Percentiles rank a stretch among this genome's conserved stretches.
These are phyloP conservation scores for Phaeodactylum tricornutum DNA, from an alignment of 108 stramenopile genomes.

Conservation along the genomic window DNA sequence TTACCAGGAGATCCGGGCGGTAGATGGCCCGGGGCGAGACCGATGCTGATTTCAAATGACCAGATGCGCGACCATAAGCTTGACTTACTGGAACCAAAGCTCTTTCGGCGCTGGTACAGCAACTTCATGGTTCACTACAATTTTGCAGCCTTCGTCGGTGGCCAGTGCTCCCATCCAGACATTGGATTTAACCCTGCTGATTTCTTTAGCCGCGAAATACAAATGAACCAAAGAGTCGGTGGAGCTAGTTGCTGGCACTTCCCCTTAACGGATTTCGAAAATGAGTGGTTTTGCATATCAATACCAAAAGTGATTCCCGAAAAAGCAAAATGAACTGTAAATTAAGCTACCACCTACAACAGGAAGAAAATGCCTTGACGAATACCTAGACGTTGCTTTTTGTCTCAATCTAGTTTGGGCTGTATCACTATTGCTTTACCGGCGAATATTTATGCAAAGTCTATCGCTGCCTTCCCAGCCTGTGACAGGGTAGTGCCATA, in stretches of 20 bases:
- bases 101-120: slow-evolving; percentile 80
- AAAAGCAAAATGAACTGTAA: too few species aligned
- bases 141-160: slow-evolving; percentile 62
- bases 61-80: slow-evolving; percentile 81
- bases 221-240: slow-evolving; percentile 20
- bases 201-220: slow-evolving; percentile 83
- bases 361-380: neutral
- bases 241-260: slow-evolving; percentile 62
- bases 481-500: slow-evolving; percentile 66
- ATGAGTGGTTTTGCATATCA: slow-evolving; percentile 16
- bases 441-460: slow-evolving; percentile 25
- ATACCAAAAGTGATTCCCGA: too few species aligned
- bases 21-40: slow-evolving; percentile 67
- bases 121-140: slow-evolving; percentile 72
- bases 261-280: slow-evolving; percentile 28
- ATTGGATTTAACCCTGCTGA: slow-evolving; percentile 66
- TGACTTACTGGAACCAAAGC: slow-evolving; percentile 59
- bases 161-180: slow-evolving; percentile 42
- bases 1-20: slow-evolving; percentile 33
- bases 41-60: slow-evolving; percentile 77
- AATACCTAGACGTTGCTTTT: too few species aligned
- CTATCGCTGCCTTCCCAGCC: slow-evolving; percentile 34
- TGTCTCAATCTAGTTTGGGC: too few species aligned
- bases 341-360: neutral
- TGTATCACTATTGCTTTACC: too few species aligned